Percentiles rank a stretch among this genome's conserved stretches.
These are phyloP conservation scores for Adansonia digitata DNA, from an alignment of 345 rosid species.

Conservation along the genomic window DNA sequence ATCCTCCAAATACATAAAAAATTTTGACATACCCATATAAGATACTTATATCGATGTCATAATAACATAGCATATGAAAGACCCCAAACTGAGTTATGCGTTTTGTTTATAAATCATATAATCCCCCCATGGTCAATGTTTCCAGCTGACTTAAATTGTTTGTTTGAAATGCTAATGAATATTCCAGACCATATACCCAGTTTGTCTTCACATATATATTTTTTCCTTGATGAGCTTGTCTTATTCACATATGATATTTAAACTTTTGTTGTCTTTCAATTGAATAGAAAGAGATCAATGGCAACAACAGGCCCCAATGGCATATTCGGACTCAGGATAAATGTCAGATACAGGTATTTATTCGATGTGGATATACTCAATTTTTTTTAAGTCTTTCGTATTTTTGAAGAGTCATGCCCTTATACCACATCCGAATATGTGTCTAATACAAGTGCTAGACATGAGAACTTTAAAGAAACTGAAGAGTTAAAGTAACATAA, in stretches of 20 bases:
- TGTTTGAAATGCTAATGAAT: background rate
- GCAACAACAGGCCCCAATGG: background rate
- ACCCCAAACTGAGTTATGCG: background rate
- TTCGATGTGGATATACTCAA: background rate
- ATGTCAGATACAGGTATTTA: background rate
- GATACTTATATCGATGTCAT: too few relatives aligned
- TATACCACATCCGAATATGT: too few relatives aligned
- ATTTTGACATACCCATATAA: background rate
- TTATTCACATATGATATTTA: background rate
- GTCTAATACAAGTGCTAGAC: too few relatives aligned
- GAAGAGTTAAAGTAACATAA: too few relatives aligned
- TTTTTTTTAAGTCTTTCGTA: background rate
- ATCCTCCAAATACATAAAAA: background rate
- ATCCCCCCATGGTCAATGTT: background rate
- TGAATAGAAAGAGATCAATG: background rate
- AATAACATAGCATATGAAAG: too few relatives aligned
- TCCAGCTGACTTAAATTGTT: background rate
- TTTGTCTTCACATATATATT: too few relatives aligned
- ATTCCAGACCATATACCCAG: background rate
- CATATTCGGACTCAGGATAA: background rate
- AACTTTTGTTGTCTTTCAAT: background rate
- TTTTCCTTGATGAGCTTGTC: background rate
- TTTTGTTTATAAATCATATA: background rate
- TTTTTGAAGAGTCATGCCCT: background rate
- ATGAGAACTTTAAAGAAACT: too few relatives aligned